Conservation (phyloP, 345 rosid genomes). For the Pistacia vera region DNA sequence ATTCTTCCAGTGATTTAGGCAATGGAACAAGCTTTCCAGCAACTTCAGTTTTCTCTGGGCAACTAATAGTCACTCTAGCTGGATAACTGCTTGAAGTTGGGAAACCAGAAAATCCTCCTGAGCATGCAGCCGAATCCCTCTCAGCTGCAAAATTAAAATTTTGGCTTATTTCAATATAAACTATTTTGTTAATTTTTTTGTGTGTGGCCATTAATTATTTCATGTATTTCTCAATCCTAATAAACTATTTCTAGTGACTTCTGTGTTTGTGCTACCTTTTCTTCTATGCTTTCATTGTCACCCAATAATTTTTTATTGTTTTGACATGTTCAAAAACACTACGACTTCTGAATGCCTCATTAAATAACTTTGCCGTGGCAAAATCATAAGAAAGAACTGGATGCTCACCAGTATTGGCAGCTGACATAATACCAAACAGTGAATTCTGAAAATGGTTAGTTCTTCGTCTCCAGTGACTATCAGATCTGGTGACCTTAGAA, state of each 20-base stretch:
- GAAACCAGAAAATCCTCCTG: conserved; percentile 17
- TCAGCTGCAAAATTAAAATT: conserved; percentile 36
- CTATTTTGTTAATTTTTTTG: no score
- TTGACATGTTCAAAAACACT: no score
- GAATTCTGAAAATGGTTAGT: conserved; percentile 59
- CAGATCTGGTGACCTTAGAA: conserved; percentile 38
- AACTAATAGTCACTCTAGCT: conserved; percentile 59
- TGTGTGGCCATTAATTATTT: background rate
- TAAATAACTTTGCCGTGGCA: background rate
- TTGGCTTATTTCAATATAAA: background rate
- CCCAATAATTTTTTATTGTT: no score
- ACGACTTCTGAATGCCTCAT: background rate
- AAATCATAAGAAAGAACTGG: background rate
- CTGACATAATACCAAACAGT: conserved; percentile 76
- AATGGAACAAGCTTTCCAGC: conserved; percentile 52
- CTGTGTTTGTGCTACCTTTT: no score
- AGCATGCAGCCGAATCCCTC: conserved; percentile 16
- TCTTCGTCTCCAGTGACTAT: conserved; percentile 41
- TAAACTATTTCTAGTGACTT: no score
- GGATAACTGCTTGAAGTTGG: conserved; percentile 26
- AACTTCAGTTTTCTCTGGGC: conserved; percentile 47
- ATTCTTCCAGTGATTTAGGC: conserved; percentile 65
- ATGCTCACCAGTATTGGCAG: conserved; percentile 54
- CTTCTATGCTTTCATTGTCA: no score
- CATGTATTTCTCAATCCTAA: background rate